Evolutionary conservation across 2,329 filamentous ascomycete genomes (phyloP).

Genomic region (Neopestalotiopsis clavispora): DNA sequence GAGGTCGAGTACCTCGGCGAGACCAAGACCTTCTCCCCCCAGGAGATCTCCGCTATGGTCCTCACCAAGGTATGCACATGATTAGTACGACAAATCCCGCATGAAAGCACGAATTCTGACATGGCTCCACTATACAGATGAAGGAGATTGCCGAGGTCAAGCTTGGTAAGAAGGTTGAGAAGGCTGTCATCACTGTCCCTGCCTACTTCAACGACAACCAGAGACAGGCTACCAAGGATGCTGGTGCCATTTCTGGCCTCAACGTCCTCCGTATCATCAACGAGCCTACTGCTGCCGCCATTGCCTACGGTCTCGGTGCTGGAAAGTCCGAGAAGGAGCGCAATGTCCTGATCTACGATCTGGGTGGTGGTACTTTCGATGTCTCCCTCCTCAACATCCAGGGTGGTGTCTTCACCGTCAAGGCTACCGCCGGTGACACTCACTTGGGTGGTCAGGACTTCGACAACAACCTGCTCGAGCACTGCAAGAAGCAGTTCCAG

Average conservation of each 20-base stretch:
- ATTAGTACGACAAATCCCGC: too few relatives aligned
- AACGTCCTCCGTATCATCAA: slow-evolving; percentile 99
- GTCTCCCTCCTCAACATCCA: slow-evolving; percentile 98
- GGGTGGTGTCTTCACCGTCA: slow-evolving; percentile 98
- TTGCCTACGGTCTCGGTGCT: slow-evolving; percentile 95
- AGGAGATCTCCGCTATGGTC: slow-evolving; percentile 99
- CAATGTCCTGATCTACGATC: slow-evolving; percentile 99
- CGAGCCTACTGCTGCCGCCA: slow-evolving; percentile 97
- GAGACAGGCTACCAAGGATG: slow-evolving; percentile 99
- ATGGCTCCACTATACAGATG: slow-evolving; percentile 66
- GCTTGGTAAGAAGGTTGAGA: slow-evolving; percentile 98
- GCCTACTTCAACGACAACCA: slow-evolving; percentile 99
- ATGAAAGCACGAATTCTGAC: background rate
- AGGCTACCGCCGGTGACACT: slow-evolving; percentile 97
- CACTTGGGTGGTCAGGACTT: slow-evolving; percentile 97
- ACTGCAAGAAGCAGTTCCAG: slow-evolving; percentile 76
- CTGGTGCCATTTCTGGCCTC: slow-evolving; percentile 94
- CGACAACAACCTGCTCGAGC: slow-evolving; percentile 91
- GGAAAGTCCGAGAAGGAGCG: slow-evolving; percentile 98
- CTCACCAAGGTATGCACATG: slow-evolving; percentile 78
- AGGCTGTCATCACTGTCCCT: slow-evolving; percentile 98
- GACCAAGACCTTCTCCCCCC: slow-evolving; percentile 94
- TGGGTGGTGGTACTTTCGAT: slow-evolving; percentile 99
- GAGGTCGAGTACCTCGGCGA: slow-evolving; percentile 95
- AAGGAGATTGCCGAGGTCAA: slow-evolving; percentile 99